Base-by-base conservation (phyloP, 2,329 filamentous ascomycete species). In the Malbranchea cinnamomea region DNA sequence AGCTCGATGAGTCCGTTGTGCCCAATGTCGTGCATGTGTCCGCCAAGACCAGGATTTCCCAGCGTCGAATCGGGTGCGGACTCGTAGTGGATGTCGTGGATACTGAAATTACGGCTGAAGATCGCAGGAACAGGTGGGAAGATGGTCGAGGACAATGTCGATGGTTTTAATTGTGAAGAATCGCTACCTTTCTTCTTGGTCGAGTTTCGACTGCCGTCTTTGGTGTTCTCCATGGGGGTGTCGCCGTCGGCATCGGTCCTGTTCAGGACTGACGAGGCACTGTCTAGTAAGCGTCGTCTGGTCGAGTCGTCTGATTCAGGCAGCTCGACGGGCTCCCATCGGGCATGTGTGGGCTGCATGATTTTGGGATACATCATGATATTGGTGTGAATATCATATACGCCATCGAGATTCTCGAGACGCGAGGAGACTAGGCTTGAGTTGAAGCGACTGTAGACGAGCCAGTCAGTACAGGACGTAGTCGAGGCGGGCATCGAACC, bases 321-420 rank as follows among this genome's bases (percentile, higher is more conserved):
- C 2, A 63, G 58, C 2, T 67, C 52, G 2, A 91, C 63, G 37
- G 78, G 72, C 55, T 89, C 81, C 62, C 85, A 84, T 36, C 77
- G 75, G 6, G 74, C 83, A 43, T 83, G 80, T 2, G 83, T 89
- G 2, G 89, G 83, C 53, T 98, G 89, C 69, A 84, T 92, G 46
- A 68, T 78, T 38, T 72, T 71, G 0, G 89, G 87, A 49, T 79
- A 91, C 48, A 89, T 82, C 68, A 94, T 78, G 35, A 69, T 58
- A 52, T 98, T 98, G 31, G 89, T 95, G 58, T 95, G 85, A 15
- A 87, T 74, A 46, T 98, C 85, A 55, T 95, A 95, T 31, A 87
- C 69, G 28, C 89, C 89, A 14, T 69, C 58, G 6, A 77, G 63
- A 41, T 79, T 89, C 24, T 67, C 59, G 37, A 68, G 69, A 32